A percentile compares a stretch with the other conserved stretches of the same genome.
Evolutionary conservation across 805 yeast species (phyloP).

Genomic region (Yamadazyma olivae): DNA sequence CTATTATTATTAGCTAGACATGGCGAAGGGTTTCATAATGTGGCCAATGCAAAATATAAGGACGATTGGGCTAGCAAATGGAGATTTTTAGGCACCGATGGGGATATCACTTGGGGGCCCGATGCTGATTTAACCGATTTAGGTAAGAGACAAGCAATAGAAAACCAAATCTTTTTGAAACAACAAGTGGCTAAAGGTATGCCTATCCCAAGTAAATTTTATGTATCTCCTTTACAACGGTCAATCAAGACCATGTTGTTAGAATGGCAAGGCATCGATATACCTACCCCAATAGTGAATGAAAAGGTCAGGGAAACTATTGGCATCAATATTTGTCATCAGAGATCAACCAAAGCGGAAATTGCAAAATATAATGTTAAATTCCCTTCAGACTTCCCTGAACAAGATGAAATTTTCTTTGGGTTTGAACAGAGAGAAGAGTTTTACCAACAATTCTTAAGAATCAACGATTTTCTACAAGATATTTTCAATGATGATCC

Average conservation of each 20-base stretch:
- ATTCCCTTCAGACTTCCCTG: conserved; percentile 43
- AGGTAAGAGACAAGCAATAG: conserved; percentile 56
- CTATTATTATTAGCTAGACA: conserved; percentile 58
- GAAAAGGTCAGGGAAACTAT: conserved; percentile 58
- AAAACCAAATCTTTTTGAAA: conserved; percentile 41
- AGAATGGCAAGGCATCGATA: conserved; percentile 47
- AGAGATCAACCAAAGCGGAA: conserved; percentile 41
- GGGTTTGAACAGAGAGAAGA: conserved; percentile 41
- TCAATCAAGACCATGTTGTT: conserved; percentile 51
- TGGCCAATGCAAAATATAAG: conserved; percentile 53
- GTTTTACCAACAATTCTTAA: conserved; percentile 44
- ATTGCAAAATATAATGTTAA: conserved; percentile 36
- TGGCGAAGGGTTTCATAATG: conserved; percentile 69
- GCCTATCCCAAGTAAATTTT: conserved; percentile 56
- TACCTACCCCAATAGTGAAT: conserved; percentile 29
- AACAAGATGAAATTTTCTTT: conserved; percentile 46
- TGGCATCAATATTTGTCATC: conserved; percentile 61
- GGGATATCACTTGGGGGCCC: conserved; percentile 55
- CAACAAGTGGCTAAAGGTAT: conserved; percentile 43
- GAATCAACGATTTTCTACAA: conserved; percentile 48
- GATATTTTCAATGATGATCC: conserved; percentile 16
- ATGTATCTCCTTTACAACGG: conserved; percentile 63
- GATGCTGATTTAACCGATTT: conserved; percentile 56
- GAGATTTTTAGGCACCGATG: conserved; percentile 52
- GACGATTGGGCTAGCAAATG: conserved; percentile 54